Percentiles rank a stretch among this genome's conserved stretches.
Evolutionary conservation across 2,329 filamentous ascomycete species (phyloP).

Genomic region (Talaromyces rugulosus): DNA sequence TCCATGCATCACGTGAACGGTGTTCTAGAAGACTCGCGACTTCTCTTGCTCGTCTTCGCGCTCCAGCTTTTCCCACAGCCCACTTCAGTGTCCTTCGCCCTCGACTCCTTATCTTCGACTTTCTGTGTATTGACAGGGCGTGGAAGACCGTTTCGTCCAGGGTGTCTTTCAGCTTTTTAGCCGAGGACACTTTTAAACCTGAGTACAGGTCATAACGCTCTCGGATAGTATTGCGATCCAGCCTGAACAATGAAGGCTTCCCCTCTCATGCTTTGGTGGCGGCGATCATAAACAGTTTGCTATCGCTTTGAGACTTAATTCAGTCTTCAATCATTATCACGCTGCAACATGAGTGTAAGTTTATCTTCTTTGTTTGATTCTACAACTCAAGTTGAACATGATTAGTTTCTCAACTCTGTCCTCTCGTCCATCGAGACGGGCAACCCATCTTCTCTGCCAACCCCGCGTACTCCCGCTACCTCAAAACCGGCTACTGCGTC

Average conservation of each 20-base stretch:
- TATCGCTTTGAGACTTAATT: slow-evolving; percentile 12
- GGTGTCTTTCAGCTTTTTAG: not conserved
- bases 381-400: slow-evolving; percentile 8
- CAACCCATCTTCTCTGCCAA: slow-evolving; percentile 27
- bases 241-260: slow-evolving; percentile 36
- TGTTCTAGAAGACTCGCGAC: slow-evolving; percentile 11
- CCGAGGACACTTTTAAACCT: not conserved
- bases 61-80: not conserved
- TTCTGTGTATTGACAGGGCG: not conserved
- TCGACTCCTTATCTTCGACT: not conserved
- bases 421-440: slow-evolving; percentile 48
- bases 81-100: not conserved
- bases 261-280: slow-evolving; percentile 34
- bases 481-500: slow-evolving; percentile 18
- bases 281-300: slow-evolving; percentile 24
- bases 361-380: slow-evolving; percentile 14
- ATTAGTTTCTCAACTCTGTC: slow-evolving; percentile 49
- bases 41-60: not conserved
- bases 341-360: slow-evolving; percentile 37
- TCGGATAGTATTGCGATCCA: slow-evolving; percentile 19
- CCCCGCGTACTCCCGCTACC: slow-evolving; percentile 18
- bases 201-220: not conserved
- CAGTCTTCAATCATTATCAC: not conserved
- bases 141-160: not conserved
- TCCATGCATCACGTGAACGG: slow-evolving; percentile 8